phyloP scores from a whole-genome alignment of 2,329 filamentous ascomycete species.

The Phaeoacremonium minimum region DNA sequence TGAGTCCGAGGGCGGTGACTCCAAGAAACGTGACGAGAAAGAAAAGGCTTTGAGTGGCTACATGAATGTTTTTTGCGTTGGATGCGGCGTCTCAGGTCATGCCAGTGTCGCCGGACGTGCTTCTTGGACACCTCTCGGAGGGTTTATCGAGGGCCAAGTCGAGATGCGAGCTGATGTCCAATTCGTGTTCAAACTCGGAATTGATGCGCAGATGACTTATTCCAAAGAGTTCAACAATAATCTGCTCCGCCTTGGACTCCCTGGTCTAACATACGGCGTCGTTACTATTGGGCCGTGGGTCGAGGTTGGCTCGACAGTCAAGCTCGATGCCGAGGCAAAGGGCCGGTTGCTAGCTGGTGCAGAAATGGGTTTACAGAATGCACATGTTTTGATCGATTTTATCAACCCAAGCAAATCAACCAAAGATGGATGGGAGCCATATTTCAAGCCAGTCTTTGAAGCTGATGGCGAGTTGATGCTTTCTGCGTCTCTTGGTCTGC shows the following conservation, averaged over 20 bases:
- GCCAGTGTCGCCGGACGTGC: slow-evolving; percentile 17
- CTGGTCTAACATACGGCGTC: slow-evolving; percentile 17
- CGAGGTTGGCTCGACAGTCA: slow-evolving; percentile 14
- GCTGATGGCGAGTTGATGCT: slow-evolving; percentile 18
- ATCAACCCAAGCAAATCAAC: slow-evolving; percentile 13
- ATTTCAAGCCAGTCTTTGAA: slow-evolving; percentile 17
- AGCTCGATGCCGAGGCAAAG: slow-evolving; percentile 15
- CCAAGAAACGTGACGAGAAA: slow-evolving; percentile 6
- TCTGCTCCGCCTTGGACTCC: slow-evolving; percentile 17
- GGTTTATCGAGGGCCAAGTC: slow-evolving; percentile 13
- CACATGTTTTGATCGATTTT: slow-evolving; percentile 16
- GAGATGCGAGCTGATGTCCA: slow-evolving; percentile 14
- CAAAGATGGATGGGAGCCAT: slow-evolving; percentile 12
- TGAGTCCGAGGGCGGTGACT: slow-evolving; percentile 3
- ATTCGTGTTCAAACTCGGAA: slow-evolving; percentile 21
- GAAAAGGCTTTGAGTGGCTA: slow-evolving; percentile 10
- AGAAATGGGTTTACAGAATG: slow-evolving; percentile 21
- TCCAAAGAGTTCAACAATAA: slow-evolving; percentile 13
- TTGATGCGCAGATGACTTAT: slow-evolving; percentile 19
- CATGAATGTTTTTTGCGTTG: slow-evolving; percentile 23
- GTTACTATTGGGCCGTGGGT: slow-evolving; percentile 19
- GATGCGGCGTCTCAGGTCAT: slow-evolving; percentile 20
- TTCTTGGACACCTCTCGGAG: slow-evolving; percentile 6
- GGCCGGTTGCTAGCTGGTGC: slow-evolving; percentile 22
- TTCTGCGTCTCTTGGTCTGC: slow-evolving; percentile 19